Evolutionary conservation across 768 basidiomycete species (phyloP), one percentile per base, ranked within the genome.

Genomic region (Suillus clintonianus): DNA sequence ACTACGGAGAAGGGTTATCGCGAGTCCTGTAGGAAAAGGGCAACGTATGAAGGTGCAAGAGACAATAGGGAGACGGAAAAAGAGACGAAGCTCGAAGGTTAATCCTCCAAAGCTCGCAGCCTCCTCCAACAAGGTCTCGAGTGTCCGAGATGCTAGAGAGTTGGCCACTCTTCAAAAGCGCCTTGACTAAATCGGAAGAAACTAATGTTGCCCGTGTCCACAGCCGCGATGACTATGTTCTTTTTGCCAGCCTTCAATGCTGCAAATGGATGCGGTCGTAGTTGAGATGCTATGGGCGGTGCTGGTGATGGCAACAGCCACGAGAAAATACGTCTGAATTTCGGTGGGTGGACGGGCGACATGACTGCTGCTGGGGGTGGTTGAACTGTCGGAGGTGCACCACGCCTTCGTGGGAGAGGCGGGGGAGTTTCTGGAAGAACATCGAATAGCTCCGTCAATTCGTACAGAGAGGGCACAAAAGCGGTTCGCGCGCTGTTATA

Each of bases 151-250:
- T 7, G 17, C 24, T 57, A 57, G 17, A 57, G 56, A 41, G 56
- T 91, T 0, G 92, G 89, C 86, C 90, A 89, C 68, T 94, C 92
- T 60, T 85, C 87, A 73, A 99, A 98, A 10, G 82, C 87, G 0
- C 94, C 92, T 71, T 95, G 84, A 8, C 90, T 89, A 67, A 98
- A 95, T 60, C 91, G 81, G 77, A 94, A 92, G 81, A 97, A 96
- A 67, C 91, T 91, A 48, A 89, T 89, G 66, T 85, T 94, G 10
- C 96, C 94, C 2, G 87, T 84, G 76, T 97, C 95, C 5, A 96
- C 95, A 2, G 85, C 93, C 2, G 95, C 96, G 55, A 99, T 84
- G 39, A 98, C 81, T 59, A 96, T 80, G 10, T 82, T 89, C 71
- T 93, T 92, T 72, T 89, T 92, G 0, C 97, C 97, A 34, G 86